Conservation (phyloP, 352 stramenopile species). For the Thraustochytrium sp. region DNA sequence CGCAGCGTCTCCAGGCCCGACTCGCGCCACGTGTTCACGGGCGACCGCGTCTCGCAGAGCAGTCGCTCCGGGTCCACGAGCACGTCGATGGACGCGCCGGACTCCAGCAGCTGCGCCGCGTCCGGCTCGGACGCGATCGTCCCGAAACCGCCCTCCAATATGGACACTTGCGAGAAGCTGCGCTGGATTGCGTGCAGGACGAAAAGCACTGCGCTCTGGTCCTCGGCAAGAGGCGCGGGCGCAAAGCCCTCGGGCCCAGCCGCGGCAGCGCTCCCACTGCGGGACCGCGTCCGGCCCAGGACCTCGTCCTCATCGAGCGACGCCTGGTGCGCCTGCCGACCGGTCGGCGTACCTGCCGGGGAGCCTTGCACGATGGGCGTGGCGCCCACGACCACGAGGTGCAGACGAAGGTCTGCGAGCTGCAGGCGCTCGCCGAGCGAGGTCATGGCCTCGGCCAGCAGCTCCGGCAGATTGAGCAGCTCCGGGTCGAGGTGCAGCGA, state of each 20-base stretch:
- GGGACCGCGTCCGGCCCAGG: neutral
- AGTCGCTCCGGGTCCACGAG: neutral
- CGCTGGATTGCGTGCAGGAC: slow-evolving; percentile 29
- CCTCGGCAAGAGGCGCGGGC: neutral
- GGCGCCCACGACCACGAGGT: slow-evolving; percentile 1
- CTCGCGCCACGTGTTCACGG: neutral
- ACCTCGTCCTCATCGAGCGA: neutral
- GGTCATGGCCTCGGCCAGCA: neutral
- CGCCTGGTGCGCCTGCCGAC: too few species aligned
- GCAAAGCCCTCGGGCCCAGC: neutral
- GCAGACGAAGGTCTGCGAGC: neutral
- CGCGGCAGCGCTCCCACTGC: neutral
- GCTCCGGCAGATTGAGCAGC: slow-evolving; percentile 2
- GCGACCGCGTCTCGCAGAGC: neutral
- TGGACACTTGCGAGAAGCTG: neutral
- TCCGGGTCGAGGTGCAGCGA: slow-evolving; percentile 35
- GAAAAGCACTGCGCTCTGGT: slow-evolving; percentile 3
- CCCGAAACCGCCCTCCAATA: neutral
- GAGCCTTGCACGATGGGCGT: neutral
- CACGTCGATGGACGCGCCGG: slow-evolving; percentile 11
- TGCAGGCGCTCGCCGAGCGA: neutral
- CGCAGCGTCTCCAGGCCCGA: neutral
- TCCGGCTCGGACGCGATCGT: neutral
- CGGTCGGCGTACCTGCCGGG: neutral
- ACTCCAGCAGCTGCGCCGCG: neutral